These are phyloP conservation scores for Coemansia sp. DNA, from an alignment of 192 early-diverging fungal genomes.

Conservation along the genomic window DNA sequence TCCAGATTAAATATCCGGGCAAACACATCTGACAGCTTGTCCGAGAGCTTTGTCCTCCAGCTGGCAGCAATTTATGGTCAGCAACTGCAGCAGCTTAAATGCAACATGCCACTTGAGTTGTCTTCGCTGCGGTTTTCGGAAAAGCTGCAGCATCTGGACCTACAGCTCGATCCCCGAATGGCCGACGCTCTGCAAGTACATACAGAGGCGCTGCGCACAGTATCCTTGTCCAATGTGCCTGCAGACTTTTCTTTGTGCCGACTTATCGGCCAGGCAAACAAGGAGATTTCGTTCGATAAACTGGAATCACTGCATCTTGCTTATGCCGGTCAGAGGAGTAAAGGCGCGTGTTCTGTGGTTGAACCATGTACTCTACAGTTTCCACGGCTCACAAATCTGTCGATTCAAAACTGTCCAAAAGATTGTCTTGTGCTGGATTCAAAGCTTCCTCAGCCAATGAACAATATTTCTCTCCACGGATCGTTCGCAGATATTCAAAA, in stretches of 20 bases:
- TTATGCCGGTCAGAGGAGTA: neutral
- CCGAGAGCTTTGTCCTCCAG: slow-evolving; percentile 2
- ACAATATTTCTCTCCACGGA: neutral
- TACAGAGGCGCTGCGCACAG: neutral
- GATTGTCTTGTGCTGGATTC: neutral
- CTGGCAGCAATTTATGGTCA: neutral
- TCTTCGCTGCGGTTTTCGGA: neutral
- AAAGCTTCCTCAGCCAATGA: neutral
- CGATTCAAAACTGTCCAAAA: neutral
- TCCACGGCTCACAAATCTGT: neutral
- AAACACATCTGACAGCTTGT: slow-evolving; percentile 1
- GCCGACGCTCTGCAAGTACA: neutral
- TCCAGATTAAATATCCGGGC: slow-evolving; percentile 1
- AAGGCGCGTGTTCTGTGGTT: neutral
- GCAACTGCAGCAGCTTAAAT: slow-evolving; percentile 5
- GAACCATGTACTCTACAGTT: slow-evolving; percentile 1
- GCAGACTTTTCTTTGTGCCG: slow-evolving; percentile 4
- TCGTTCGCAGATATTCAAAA: neutral
- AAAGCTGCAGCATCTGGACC: neutral
- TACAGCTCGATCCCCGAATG: slow-evolving; percentile 3
- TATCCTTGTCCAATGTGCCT: slow-evolving; percentile 3
- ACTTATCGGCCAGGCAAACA: neutral
- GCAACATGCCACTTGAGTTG: slow-evolving; percentile 1
- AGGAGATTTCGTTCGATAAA: neutral
- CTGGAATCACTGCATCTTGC: neutral